phyloP scores from a whole-genome alignment of 176 grass and related monocot species.

The Typha latifolia region DNA sequence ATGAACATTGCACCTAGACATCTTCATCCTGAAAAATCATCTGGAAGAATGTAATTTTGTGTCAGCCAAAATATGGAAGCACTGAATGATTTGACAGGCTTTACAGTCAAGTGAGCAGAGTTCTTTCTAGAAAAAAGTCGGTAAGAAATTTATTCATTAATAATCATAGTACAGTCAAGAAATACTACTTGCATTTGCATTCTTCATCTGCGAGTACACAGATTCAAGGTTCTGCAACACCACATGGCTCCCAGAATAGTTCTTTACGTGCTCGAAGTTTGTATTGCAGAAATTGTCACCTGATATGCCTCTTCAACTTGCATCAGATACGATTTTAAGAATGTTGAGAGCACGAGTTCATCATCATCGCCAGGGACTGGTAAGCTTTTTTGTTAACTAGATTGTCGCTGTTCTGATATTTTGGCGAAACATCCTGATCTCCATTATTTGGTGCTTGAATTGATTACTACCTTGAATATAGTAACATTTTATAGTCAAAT shows the following conservation, averaged over 20 bases:
- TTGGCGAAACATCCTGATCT: too few relatives aligned
- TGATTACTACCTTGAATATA: too few relatives aligned
- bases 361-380: conserved; percentile 92
- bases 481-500: too few relatives aligned
- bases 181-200: not conserved
- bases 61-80: too few relatives aligned
- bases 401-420: too few relatives aligned
- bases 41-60: too few relatives aligned
- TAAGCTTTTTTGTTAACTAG: conserved; percentile 15
- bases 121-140: too few relatives aligned
- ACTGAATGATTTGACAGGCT: too few relatives aligned
- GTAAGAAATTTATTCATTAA: too few relatives aligned
- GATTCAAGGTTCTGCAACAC: not conserved
- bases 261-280: conserved; percentile 8
- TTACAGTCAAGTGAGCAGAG: too few relatives aligned
- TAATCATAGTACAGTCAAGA: not conserved
- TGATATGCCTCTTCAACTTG: conserved; percentile 91
- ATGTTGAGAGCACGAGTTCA: conserved; percentile 91
- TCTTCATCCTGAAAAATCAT: too few relatives aligned
- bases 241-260: conserved; percentile 4
- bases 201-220: not conserved
- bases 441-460: not conserved
- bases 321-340: conserved; percentile 78
- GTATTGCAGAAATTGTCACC: conserved; percentile 74
- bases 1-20: too few relatives aligned